These are phyloP conservation scores for Abortiporus biennis DNA, from an alignment of 1,284 basidiomycete species.

Conservation along the genomic window DNA sequence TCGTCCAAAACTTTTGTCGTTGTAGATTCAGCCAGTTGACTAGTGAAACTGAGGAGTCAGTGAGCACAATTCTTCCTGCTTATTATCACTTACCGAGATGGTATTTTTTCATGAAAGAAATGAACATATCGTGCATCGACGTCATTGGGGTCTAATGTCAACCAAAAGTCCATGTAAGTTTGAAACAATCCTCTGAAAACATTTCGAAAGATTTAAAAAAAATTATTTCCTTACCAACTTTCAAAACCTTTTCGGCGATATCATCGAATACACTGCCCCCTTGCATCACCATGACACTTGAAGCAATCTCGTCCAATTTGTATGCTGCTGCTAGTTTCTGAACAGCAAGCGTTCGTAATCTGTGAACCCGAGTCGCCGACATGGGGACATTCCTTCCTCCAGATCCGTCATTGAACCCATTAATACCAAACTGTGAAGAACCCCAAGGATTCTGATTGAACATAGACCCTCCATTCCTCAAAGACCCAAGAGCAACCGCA, in stretches of 20 bases:
- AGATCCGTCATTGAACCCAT: slow-evolving; percentile 39
- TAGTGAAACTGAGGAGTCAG: slow-evolving; percentile 20
- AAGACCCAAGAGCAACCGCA: slow-evolving; percentile 59
- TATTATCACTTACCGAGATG: slow-evolving; percentile 56
- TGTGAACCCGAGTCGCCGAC: slow-evolving; percentile 75
- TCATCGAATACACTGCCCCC: slow-evolving; percentile 84
- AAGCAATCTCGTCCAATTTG: slow-evolving; percentile 77
- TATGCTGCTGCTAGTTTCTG: slow-evolving; percentile 80
- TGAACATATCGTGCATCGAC: slow-evolving; percentile 78
- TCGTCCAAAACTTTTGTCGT: slow-evolving; percentile 67
- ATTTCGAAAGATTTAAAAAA: too few species aligned
- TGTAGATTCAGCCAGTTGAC: slow-evolving; percentile 77
- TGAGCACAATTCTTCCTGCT: background rate
- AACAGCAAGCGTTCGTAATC: slow-evolving; percentile 69
- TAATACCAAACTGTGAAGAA: slow-evolving; percentile 54
- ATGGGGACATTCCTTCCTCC: slow-evolving; percentile 70
- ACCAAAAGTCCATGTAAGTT: background rate
- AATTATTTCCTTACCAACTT: slow-evolving; percentile 62
- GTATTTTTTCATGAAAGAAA: slow-evolving; percentile 88
- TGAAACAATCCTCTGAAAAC: background rate
- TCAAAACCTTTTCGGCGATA: slow-evolving; percentile 74
- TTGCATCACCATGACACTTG: slow-evolving; percentile 87
- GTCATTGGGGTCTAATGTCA: slow-evolving; percentile 60
- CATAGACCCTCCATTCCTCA: slow-evolving; percentile 35
- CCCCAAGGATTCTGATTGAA: slow-evolving; percentile 45